phyloP scores from a whole-genome alignment of 2,329 filamentous ascomycete species.

The Phoma sp. region DNA sequence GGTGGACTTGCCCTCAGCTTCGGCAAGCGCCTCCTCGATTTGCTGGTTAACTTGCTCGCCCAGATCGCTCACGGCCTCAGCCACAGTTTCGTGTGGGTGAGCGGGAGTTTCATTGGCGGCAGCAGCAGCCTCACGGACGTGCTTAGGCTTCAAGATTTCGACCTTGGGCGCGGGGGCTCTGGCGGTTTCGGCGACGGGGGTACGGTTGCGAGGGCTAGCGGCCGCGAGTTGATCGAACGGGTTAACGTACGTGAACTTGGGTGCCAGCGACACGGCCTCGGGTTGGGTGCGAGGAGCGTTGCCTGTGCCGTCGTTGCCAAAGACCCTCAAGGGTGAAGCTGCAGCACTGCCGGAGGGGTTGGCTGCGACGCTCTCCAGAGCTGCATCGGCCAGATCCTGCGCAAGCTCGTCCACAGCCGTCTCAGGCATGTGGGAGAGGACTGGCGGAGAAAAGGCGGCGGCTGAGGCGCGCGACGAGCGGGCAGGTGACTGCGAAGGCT shows the following conservation, averaged over 20 bases:
- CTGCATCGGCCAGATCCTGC: conserved; percentile 55
- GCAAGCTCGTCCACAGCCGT: conserved; percentile 54
- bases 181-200: conserved; percentile 35
- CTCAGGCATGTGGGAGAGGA: conserved; percentile 48
- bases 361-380: conserved; percentile 47
- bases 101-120: conserved; percentile 32
- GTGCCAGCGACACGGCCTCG: conserved; percentile 38
- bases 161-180: conserved; percentile 44
- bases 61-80: conserved; percentile 72
- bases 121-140: conserved; percentile 46
- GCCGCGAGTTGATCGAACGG: conserved; percentile 75
- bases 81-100: conserved; percentile 66
- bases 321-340: conserved; percentile 41
- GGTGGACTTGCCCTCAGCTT: conserved; percentile 44
- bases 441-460: conserved; percentile 39
- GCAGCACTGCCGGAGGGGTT: conserved; percentile 31
- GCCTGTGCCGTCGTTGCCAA: conserved; percentile 52
- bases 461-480: conserved; percentile 36
- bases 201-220: conserved; percentile 66
- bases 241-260: conserved; percentile 74
- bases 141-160: conserved; percentile 56
- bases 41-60: conserved; percentile 66
- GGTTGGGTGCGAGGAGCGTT: conserved; percentile 44
- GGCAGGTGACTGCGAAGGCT: conserved; percentile 46
- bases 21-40: conserved; percentile 71